Evolutionary conservation across 2,329 filamentous ascomycete species (phyloP).

Genomic region (Penicillium griseofulvum): DNA sequence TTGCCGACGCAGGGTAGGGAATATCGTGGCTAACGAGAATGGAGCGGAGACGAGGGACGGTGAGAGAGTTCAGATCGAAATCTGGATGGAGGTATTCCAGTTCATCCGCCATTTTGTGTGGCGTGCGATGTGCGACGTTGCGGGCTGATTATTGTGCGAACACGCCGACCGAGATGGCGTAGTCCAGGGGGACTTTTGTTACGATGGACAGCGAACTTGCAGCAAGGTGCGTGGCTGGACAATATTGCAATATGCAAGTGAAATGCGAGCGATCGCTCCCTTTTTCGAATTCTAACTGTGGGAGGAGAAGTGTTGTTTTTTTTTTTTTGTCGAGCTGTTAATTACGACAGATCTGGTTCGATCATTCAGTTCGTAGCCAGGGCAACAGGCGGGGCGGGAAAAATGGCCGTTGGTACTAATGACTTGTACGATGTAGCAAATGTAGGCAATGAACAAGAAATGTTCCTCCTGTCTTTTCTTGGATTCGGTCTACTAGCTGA

Average conservation of each 20-base stretch:
- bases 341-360: slow-evolving; percentile 18
- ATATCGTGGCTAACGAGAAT: slow-evolving; percentile 89
- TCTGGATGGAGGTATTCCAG: slow-evolving; percentile 80
- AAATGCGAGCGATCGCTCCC: slow-evolving; percentile 19
- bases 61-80: slow-evolving; percentile 81
- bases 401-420: neutral
- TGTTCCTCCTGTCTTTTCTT: neutral
- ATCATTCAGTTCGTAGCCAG: slow-evolving; percentile 34
- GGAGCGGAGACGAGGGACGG: slow-evolving; percentile 81
- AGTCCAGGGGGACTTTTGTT: neutral
- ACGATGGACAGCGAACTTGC: slow-evolving; percentile 6
- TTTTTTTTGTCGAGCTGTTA: slow-evolving; percentile 18
- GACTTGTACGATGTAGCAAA: neutral
- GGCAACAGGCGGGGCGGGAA: slow-evolving; percentile 35
- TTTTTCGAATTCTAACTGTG: slow-evolving; percentile 16
- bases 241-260: slow-evolving; percentile 9
- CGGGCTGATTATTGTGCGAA: neutral
- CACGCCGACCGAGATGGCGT: slow-evolving; percentile 6
- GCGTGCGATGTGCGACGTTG: neutral
- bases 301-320: slow-evolving; percentile 14
- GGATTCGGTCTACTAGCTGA: neutral
- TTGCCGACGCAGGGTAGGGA: slow-evolving; percentile 80
- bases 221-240: slow-evolving; percentile 5
- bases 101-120: slow-evolving; percentile 52
- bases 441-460: neutral